These are phyloP conservation scores for Inosperma sp. DNA, from an alignment of 768 basidiomycete genomes.

Conservation along the genomic window DNA sequence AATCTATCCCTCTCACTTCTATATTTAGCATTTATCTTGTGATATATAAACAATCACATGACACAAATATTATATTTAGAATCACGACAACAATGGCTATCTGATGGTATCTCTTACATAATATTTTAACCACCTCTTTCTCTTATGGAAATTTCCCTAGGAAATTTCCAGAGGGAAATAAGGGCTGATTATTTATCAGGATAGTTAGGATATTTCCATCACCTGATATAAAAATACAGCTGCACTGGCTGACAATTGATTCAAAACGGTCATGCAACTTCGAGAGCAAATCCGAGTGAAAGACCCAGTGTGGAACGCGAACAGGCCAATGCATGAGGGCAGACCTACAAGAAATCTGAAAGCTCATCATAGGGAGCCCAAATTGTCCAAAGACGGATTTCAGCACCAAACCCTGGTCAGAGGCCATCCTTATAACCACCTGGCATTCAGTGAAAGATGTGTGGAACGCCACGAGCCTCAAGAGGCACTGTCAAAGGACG, in stretches of 20 bases:
- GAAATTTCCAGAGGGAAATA: too few relatives aligned
- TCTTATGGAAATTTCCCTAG: too few relatives aligned
- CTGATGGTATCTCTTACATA: too few relatives aligned
- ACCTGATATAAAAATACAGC: too few relatives aligned
- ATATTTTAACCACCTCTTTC: too few relatives aligned
- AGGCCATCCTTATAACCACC: conserved; percentile 34
- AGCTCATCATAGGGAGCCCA: conserved; percentile 23
- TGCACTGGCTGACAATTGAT: conserved; percentile 27
- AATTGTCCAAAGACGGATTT: conserved; percentile 24
- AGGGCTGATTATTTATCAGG: too few relatives aligned
- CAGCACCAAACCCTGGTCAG: conserved; percentile 25
- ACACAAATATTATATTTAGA: too few relatives aligned
- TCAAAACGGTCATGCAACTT: conserved; percentile 33
- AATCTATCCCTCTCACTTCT: too few relatives aligned
- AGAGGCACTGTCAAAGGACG: conserved; percentile 18
- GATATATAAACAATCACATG: too few relatives aligned
- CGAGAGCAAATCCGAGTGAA: conserved; percentile 33
- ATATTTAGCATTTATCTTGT: too few relatives aligned
- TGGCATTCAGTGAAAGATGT: conserved; percentile 29
- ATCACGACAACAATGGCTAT: too few relatives aligned
- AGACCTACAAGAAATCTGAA: conserved; percentile 20
- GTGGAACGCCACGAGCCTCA: conserved; percentile 32
- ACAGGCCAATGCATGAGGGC: conserved; percentile 24
- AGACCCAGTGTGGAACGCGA: conserved; percentile 28
- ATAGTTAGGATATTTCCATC: too few relatives aligned